Conservation (phyloP, 163 green algal species). For the Coccomyxa subellipsoidea region DNA sequence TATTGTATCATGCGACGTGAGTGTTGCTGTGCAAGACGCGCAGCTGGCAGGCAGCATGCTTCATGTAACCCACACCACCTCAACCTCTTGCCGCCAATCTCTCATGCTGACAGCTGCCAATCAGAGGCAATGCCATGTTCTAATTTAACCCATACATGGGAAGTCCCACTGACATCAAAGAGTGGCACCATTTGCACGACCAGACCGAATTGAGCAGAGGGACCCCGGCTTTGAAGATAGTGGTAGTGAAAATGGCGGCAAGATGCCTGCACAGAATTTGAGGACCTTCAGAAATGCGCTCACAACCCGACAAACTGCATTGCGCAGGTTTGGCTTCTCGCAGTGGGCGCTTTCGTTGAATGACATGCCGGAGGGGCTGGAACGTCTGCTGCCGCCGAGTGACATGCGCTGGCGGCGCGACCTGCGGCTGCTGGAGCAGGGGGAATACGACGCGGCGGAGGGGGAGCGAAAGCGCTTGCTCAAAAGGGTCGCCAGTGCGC, state of each 20-base stretch:
- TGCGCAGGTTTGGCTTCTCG: not conserved
- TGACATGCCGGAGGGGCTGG: not conserved
- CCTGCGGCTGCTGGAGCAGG: constrained; percentile 7
- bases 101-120: not conserved
- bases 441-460: not conserved
- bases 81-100: not conserved
- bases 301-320: not conserved
- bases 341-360: not conserved
- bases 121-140: not conserved
- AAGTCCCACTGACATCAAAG: no score
- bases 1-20: no score
- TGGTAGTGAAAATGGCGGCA: no score
- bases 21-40: no score
- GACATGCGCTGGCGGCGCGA: not conserved
- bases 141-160: not conserved
- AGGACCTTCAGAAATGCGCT: no score
- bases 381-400: not conserved
- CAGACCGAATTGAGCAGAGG: no score
- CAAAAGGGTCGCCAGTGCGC: constrained; percentile 60
- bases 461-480: constrained; percentile 54
- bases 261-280: no score
- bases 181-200: no score
- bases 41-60: not conserved
- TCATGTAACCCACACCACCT: not conserved
- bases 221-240: no score